Percentiles rank a stretch among this genome's conserved stretches.
Conservation (phyloP, 2,329 filamentous ascomycete genomes). For the Hymenoscyphus repandus region DNA sequence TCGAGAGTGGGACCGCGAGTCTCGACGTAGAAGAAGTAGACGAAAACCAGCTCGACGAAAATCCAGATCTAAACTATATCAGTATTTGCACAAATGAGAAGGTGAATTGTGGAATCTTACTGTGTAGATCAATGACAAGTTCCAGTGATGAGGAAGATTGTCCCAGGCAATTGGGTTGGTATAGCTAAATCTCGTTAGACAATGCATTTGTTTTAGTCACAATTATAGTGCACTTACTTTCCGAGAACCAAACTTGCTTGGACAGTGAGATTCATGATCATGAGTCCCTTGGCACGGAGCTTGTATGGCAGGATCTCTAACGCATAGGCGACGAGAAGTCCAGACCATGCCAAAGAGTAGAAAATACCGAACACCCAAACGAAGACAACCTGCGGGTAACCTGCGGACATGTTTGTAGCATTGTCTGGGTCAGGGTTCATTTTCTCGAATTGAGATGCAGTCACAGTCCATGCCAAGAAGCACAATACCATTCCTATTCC, state of each 20-base stretch:
- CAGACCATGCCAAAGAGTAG: conserved; percentile 53
- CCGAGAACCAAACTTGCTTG: conserved; percentile 57
- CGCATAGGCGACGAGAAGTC: conserved; percentile 49
- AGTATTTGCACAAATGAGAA: too few species aligned
- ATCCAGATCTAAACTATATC: conserved; percentile 44
- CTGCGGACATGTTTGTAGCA: conserved; percentile 29
- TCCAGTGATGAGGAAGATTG: conserved; percentile 53
- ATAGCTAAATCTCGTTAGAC: conserved; percentile 38
- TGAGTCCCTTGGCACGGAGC: conserved; percentile 40
- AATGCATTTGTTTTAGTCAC: neutral
- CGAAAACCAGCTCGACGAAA: conserved; percentile 53
- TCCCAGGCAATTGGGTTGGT: conserved; percentile 61
- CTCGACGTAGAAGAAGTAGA: conserved; percentile 64
- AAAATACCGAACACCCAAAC: conserved; percentile 46
- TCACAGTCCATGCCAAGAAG: conserved; percentile 46
- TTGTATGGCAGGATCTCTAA: conserved; percentile 48
- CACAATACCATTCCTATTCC: conserved; percentile 34
- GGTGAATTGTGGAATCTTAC: conserved; percentile 29
- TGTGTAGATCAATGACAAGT: conserved; percentile 63
- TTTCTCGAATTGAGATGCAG: conserved; percentile 39
- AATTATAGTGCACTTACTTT: conserved; percentile 41
- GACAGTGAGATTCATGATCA: conserved; percentile 60
- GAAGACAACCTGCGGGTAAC: conserved; percentile 40
- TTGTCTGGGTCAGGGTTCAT: conserved; percentile 22
- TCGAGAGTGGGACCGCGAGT: conserved; percentile 67